Conservation (phyloP, 2,329 filamentous ascomycete genomes). For the Penicillium capsulatum region DNA sequence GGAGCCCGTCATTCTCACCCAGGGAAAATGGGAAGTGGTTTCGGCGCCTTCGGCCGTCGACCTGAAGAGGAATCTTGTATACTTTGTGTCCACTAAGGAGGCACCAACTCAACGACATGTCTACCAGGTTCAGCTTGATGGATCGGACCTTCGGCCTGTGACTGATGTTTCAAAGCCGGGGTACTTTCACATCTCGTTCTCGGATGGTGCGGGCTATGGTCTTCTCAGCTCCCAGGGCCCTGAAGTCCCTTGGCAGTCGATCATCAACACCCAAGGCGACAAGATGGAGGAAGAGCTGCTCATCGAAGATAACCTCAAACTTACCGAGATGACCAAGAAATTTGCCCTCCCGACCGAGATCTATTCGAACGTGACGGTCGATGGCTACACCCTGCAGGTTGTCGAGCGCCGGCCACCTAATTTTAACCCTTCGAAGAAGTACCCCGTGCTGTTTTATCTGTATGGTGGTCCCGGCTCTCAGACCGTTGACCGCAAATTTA, state of each 20-base stretch:
- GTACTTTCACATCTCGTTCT: constrained; percentile 82
- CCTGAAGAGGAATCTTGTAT: constrained; percentile 78
- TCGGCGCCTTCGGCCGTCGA: constrained; percentile 80
- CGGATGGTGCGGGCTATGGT: constrained; percentile 72
- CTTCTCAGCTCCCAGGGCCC: constrained; percentile 83
- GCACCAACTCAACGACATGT: constrained; percentile 85
- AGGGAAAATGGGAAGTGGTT: constrained; percentile 88
- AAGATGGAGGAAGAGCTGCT: constrained; percentile 60
- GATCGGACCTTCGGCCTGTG: constrained; percentile 66
- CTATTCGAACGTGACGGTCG: constrained; percentile 80
- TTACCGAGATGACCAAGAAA: constrained; percentile 65
- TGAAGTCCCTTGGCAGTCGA: constrained; percentile 82
- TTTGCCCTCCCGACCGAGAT: constrained; percentile 78
- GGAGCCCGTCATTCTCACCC: constrained; percentile 78
- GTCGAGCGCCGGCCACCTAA: constrained; percentile 86
- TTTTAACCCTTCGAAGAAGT: constrained; percentile 77
- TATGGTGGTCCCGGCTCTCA: constrained; percentile 96
- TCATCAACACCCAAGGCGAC: constrained; percentile 76
- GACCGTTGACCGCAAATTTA: constrained; percentile 73
- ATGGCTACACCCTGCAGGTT: constrained; percentile 67
- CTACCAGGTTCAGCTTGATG: constrained; percentile 83
- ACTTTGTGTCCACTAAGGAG: constrained; percentile 83
- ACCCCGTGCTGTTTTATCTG: constrained; percentile 90
- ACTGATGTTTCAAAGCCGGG: constrained; percentile 69
- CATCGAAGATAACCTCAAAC: constrained; percentile 71